Base-by-base conservation (phyloP, 805 yeast genomes). In the Monosporozyma yasuniensis region DNA sequence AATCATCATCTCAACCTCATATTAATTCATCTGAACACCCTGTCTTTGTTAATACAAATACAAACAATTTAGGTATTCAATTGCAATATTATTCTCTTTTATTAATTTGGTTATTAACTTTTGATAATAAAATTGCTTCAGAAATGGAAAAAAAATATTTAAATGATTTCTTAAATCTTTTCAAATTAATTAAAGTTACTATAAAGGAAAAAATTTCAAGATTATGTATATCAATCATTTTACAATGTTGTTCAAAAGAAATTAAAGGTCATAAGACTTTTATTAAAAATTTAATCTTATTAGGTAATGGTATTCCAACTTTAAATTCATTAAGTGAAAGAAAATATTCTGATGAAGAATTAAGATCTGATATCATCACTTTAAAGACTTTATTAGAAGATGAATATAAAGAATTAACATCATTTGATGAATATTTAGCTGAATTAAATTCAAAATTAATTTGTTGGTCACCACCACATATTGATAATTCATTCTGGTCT, bases 261-360 rank as follows among this genome's bases (percentile, higher is more conserved):
- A 61, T 63, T 54, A 55, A 65, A 56, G 52, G 63, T 45, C 72
- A 65, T 56, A 73, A 72, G 64, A 74, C 68, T 53, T 73, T 77
- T 42, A 72, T 87, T 54, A 84, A 90, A 58, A 78, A 84, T 47
- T 74, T 88, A 42, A 65, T 85, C 34, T 73, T 87, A 54, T 77
- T 86, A 53, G 87, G 84, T 52, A 85, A 85, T 58, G 93, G 95
- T 2, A 73, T 87, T 52, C 77, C 82, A 48, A 76, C 80, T 8
- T 72, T 87, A 51, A 79, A 77, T 58, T 79, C 82, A 51, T 76
- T 93, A 59, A 78, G 81, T 56, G 91, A 86, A 53, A 76, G 98
- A 61, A 93, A 93, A 68, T 90, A 96, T 83, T 84, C 95, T 5
- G 99, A 93, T 66, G 93, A 87, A 54, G 99, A 93, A 66, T 77